Conservation (phyloP, 2,329 filamentous ascomycete genomes). For the Septoria linicola region DNA sequence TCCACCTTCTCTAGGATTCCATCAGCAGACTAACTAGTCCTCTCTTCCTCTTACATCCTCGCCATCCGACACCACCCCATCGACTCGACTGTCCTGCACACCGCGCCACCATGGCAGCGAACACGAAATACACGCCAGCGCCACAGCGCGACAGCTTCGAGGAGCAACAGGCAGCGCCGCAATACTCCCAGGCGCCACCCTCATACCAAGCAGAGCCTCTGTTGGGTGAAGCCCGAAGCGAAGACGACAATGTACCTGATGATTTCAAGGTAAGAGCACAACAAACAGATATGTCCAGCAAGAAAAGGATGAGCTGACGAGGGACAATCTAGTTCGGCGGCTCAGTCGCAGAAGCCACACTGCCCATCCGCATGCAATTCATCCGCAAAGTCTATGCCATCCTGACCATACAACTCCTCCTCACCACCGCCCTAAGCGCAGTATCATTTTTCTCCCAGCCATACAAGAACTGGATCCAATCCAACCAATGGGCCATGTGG, state of each 20-base stretch:
- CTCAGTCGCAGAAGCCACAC: constrained; percentile 85
- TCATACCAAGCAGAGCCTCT: constrained; percentile 68
- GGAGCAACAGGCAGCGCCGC: constrained; percentile 59
- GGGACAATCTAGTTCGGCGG: constrained; percentile 71
- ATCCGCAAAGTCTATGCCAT: constrained; percentile 88
- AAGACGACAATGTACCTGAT: constrained; percentile 89
- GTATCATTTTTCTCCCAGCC: constrained; percentile 78
- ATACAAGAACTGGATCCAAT: constrained; percentile 87
- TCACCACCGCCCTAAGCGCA: constrained; percentile 75
- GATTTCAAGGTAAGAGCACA: constrained; percentile 76
- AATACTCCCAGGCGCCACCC: constrained; percentile 75
- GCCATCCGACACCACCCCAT: too few relatives aligned
- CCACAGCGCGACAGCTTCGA: constrained; percentile 85
- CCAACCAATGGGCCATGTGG: constrained; percentile 80
- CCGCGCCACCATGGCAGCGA: constrained; percentile 69
- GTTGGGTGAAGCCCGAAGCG: constrained; percentile 65
- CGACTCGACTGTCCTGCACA: too few relatives aligned
- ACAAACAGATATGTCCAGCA: background rate
- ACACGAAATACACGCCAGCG: constrained; percentile 78
- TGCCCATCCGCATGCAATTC: constrained; percentile 86
- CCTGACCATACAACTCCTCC: constrained; percentile 88
- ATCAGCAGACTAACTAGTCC: too few relatives aligned
- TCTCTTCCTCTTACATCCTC: too few relatives aligned
- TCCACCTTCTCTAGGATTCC: too few relatives aligned
- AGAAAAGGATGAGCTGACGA: background rate